A percentile compares a stretch with the other conserved stretches of the same genome.
phyloP scores from a whole-genome alignment of 768 basidiomycete species.

The Lenzites betulinus region DNA sequence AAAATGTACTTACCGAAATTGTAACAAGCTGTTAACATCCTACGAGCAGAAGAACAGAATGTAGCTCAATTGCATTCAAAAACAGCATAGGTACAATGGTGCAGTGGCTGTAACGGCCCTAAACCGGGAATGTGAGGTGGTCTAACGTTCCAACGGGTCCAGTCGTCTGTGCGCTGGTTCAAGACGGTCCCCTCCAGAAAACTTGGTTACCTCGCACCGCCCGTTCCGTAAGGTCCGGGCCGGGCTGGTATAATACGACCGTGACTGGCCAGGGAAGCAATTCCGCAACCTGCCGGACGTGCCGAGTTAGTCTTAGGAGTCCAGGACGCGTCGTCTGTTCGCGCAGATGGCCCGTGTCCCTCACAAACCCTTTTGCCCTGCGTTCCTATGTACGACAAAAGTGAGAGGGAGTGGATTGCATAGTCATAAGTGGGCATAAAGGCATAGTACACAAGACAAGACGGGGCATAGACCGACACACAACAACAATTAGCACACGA shows the following conservation, averaged over 20 bases:
- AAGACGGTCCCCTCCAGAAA: conserved; percentile 94
- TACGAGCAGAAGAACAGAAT: not conserved
- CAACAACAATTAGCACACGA: not conserved
- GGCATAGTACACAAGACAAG: not conserved
- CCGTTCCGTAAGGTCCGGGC: conserved; percentile 62
- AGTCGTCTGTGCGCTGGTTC: conserved; percentile 85
- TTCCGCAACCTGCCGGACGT: conserved; percentile 85
- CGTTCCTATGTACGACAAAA: too few relatives aligned
- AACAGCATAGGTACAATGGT: conserved; percentile 41
- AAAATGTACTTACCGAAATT: too few relatives aligned
- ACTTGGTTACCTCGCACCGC: conserved; percentile 80
- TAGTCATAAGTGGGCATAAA: not conserved
- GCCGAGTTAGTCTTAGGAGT: conserved; percentile 95
- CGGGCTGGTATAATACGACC: conserved; percentile 83
- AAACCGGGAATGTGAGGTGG: conserved; percentile 80
- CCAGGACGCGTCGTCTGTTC: conserved; percentile 81
- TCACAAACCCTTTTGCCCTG: conserved; percentile 58
- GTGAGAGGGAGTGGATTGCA: too few relatives aligned
- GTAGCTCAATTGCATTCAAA: not conserved
- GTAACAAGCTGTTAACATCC: not conserved
- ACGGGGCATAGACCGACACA: not conserved
- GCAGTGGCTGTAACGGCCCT: conserved; percentile 82
- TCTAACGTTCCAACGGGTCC: conserved; percentile 53
- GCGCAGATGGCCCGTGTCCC: conserved; percentile 73
- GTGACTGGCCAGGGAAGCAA: conserved; percentile 90